These are phyloP conservation scores for Cordyceps militaris DNA, from an alignment of 2,329 filamentous ascomycete species.

Conservation along the genomic window DNA sequence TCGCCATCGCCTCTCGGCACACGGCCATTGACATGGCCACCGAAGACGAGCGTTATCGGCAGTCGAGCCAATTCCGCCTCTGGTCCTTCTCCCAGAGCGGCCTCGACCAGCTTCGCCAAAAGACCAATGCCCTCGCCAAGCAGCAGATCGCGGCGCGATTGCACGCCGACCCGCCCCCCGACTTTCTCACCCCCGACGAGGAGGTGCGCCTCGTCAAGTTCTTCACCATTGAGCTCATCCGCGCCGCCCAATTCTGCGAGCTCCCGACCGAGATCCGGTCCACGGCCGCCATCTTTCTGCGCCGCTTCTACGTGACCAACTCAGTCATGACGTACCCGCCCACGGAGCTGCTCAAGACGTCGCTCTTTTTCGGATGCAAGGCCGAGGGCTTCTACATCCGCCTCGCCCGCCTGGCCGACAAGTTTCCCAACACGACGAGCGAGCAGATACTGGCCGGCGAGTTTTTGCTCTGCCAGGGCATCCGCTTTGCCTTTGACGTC, in stretches of 20 bases:
- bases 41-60: conserved; percentile 86
- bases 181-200: conserved; percentile 76
- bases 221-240: conserved; percentile 57
- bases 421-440: conserved; percentile 61
- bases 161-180: conserved; percentile 52
- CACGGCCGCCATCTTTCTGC: conserved; percentile 82
- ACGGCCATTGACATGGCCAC: conserved; percentile 49
- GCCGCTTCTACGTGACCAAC: conserved; percentile 92
- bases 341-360: conserved; percentile 79
- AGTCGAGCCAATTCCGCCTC: conserved; percentile 81
- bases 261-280: conserved; percentile 44
- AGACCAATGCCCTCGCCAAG: conserved; percentile 70
- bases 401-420: conserved; percentile 56
- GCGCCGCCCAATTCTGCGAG: conserved; percentile 47
- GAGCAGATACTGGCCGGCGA: conserved; percentile 87
- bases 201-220: conserved; percentile 75
- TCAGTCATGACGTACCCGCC: conserved; percentile 95
- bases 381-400: conserved; percentile 77
- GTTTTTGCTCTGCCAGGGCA: conserved; percentile 84
- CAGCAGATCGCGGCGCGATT: conserved; percentile 51
- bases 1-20: background rate
- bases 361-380: conserved; percentile 89
- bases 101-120: conserved; percentile 63
- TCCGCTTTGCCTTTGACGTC: conserved; percentile 90
- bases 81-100: conserved; percentile 83